These are phyloP conservation scores for Serendipita sp. DNA, from an alignment of 1,284 basidiomycete genomes.

Conservation along the genomic window DNA sequence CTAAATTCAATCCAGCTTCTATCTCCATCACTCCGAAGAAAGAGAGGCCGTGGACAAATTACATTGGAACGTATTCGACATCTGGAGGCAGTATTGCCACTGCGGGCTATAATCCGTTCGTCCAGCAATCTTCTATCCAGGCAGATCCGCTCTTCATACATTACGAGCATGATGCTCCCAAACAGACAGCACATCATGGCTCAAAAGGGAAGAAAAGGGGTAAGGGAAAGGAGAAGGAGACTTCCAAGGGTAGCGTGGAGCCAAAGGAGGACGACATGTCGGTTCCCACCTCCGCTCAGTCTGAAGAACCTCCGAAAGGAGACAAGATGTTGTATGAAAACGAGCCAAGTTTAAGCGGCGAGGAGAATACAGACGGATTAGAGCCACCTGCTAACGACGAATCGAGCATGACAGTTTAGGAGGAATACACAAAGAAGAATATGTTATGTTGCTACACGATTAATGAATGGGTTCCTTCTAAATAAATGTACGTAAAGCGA, in stretches of 20 bases:
- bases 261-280: neutral
- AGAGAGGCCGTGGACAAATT: slow-evolving; percentile 5
- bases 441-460: too few species aligned
- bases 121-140: neutral
- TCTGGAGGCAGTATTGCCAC: neutral
- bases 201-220: neutral
- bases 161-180: slow-evolving; percentile 5
- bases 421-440: too few species aligned
- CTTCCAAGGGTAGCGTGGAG: neutral
- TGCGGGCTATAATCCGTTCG: neutral
- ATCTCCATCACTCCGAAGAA: neutral
- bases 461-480: too few species aligned
- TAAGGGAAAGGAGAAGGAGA: slow-evolving; percentile 1
- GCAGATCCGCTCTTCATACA: slow-evolving; percentile 2
- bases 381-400: neutral
- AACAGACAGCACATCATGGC: slow-evolving; percentile 1
- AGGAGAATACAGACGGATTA: neutral
- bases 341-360: neutral
- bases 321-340: neutral
- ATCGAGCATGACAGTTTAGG: neutral
- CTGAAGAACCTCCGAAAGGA: neutral
- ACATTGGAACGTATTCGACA: neutral
- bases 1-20: neutral
- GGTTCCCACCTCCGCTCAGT: neutral
- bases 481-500: too few species aligned